Evolutionary conservation across 1,139 yeast genomes (phyloP).

Genomic region (Blastobotrys petasosporus): DNA sequence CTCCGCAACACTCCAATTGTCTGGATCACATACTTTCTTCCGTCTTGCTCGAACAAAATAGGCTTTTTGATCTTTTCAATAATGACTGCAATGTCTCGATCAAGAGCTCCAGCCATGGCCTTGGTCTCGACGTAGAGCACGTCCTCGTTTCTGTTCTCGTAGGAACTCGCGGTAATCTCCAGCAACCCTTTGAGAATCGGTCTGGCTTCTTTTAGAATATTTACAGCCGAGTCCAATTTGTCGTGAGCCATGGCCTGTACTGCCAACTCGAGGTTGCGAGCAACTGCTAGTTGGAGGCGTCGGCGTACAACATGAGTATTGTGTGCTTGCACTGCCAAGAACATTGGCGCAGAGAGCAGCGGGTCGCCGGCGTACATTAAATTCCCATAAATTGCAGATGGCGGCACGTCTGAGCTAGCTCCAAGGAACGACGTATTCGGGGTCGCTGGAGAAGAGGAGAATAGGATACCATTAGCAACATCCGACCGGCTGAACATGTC

Average conservation of each 20-base stretch:
- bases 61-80: slow-evolving; percentile 16
- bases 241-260: slow-evolving; percentile 11
- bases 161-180: slow-evolving; percentile 7
- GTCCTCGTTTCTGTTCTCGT: slow-evolving; percentile 7
- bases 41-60: slow-evolving; percentile 22
- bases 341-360: slow-evolving; percentile 13
- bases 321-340: slow-evolving; percentile 18
- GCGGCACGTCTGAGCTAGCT: slow-evolving; percentile 11
- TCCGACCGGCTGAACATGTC: not conserved
- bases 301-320: slow-evolving; percentile 21
- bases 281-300: slow-evolving; percentile 23
- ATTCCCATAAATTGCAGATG: slow-evolving; percentile 19
- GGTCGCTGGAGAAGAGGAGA: not conserved
- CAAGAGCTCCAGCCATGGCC: slow-evolving; percentile 17
- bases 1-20: slow-evolving; percentile 22
- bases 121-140: slow-evolving; percentile 16
- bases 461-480: not conserved
- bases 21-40: slow-evolving; percentile 25
- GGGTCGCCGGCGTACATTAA: slow-evolving; percentile 12
- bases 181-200: slow-evolving; percentile 15
- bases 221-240: slow-evolving; percentile 12
- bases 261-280: slow-evolving; percentile 20
- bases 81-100: slow-evolving; percentile 15
- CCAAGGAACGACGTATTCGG: not conserved
- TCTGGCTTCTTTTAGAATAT: slow-evolving; percentile 12